Evolutionary conservation across 2,329 filamentous ascomycete genomes (phyloP).

Genomic region (Cadophora gregata): DNA sequence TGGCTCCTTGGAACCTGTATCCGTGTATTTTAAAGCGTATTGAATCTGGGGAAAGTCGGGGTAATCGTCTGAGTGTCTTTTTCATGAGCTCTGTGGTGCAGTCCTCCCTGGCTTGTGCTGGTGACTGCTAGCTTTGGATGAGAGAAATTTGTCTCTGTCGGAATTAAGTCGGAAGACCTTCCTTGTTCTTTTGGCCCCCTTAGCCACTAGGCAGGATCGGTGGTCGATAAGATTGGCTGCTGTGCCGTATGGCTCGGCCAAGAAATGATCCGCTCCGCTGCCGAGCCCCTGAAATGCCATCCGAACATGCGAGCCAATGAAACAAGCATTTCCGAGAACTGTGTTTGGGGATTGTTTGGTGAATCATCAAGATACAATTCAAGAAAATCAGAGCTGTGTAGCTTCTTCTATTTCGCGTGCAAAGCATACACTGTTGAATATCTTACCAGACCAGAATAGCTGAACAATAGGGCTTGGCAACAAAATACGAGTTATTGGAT

Average conservation of each 20-base stretch:
- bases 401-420: too few species aligned
- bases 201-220: too few species aligned
- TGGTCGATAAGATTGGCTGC: too few species aligned
- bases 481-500: too few species aligned
- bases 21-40: background rate
- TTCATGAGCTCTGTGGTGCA: background rate
- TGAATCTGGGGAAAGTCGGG: slow-evolving; percentile 8
- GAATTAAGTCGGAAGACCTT: background rate
- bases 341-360: too few species aligned
- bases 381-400: too few species aligned
- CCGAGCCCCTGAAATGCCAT: background rate
- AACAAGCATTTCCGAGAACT: too few species aligned
- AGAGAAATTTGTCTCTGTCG: background rate
- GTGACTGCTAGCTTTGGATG: background rate
- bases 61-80: background rate
- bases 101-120: background rate
- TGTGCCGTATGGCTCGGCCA: background rate
- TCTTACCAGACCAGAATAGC: too few species aligned
- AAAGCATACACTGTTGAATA: too few species aligned
- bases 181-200: background rate
- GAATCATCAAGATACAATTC: too few species aligned
- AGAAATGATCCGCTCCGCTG: background rate
- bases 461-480: too few species aligned
- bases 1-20: background rate
- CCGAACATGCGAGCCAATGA: slow-evolving; percentile 12